Base-by-base conservation (phyloP, 2,329 filamentous ascomycete genomes). In the Ascochyta lentis region DNA sequence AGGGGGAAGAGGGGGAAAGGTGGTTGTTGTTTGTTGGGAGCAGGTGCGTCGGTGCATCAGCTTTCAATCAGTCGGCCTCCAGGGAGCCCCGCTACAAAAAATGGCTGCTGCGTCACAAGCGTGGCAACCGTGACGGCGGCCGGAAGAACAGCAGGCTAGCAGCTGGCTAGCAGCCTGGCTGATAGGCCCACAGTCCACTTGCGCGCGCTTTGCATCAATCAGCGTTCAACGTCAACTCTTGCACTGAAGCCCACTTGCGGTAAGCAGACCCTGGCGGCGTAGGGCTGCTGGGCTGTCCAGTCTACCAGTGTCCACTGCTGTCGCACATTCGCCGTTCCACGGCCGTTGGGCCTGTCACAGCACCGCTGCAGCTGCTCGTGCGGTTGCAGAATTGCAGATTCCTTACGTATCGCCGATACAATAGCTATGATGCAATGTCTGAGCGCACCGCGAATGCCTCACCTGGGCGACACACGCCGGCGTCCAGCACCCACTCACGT, bases 21-120 rank as follows among this genome's bases (percentile, higher is more conserved):
- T 44, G 49, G 41, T 27, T 43, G 39, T 50, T 56, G 60, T 60
- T 59, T 65, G 64, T 64, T 63, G 62, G 62, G 58, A 65, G 60
- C 59, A 41, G 38, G 26, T 60, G 59, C 47, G 61, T 55, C 53
- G 58, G 60, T 58, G 54, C 63, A 58, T 54, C 58, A 59, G 49
- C 60, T 65, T 67, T 64, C 60, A 58, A 59, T 57, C 58, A 56
- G 33, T 35, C 51, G 54, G 64, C 66, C 64, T 68, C 65, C 50
- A 68, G 56, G 48, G 53, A 39, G 58, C 59, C 55, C 49, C 55
- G 45, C 49, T 54, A 49, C 59, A 63, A 62, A 68, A 69, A 61
- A 60, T 31, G 42, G 58, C 47, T 57, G 59, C 61, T 68, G 68
- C 71, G 70, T 73, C 71, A 72, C 70, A 64, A 56, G 68, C 71